Base-by-base conservation (phyloP, 331 rosid genomes). In the Saraca asoca region DNA sequence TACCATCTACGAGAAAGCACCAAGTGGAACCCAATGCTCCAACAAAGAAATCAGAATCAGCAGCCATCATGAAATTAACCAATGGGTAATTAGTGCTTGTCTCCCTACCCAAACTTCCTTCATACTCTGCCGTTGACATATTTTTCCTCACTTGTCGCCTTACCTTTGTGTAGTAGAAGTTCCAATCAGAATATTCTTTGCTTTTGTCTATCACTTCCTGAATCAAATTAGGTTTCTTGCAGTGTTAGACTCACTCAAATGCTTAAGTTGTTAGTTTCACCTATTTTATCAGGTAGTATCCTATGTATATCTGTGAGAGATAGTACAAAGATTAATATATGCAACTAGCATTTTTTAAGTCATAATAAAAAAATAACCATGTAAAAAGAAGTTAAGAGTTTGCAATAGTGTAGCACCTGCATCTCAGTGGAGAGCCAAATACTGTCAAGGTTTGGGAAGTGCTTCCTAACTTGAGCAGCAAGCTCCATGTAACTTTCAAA, bases 1-100 rank as follows among this genome's bases (percentile, higher is more conserved):
- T 94, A 63, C 97, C 98, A 75, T 94, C 98, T 50, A 88, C 84
- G 9, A 94, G 96, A 38, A 57, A 90, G 43, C 92, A 94, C 98
- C 98, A 94, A n/a, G 95, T 82, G 12, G 98, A 94, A 37, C 98
- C 98, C 87, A 94, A 51, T 20, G 90, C 96, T 68, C 98, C 98
- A 64, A 88, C 71, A 44, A 84, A 90, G 56, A 86, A 90, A 72
- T 94, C 97, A 5, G 98, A 88, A 18, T 88, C 96, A 4, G 83
- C 69, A 18, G 97, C 98, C 96, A 94, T 86, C 85, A 94, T 84
- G 90, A 94, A 90, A 77, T 94, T 94, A 29, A 84, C 96, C 13
- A 94, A 74, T 18, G 98, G 96, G 71, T 94, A 82, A 53, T 90
- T 90, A 10, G 96, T 90, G 83, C 97, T 85, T 7, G 77, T 90